Conservation (phyloP, 179 eudicot species). For the Spergularia azorica region DNA sequence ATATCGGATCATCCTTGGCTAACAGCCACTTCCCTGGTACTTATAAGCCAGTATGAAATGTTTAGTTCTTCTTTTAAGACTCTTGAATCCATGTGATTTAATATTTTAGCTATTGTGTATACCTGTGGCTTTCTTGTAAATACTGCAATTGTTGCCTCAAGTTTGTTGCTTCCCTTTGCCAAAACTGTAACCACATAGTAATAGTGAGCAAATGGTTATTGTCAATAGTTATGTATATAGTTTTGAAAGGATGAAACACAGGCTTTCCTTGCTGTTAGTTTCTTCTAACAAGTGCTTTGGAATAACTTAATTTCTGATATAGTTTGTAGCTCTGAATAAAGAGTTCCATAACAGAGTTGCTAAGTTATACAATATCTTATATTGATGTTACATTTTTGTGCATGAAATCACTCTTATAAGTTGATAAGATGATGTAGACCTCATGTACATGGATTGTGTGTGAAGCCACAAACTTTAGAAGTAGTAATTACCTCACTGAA, state of each 20-base stretch:
- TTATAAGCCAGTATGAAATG: not conserved
- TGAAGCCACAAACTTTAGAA: too few species aligned
- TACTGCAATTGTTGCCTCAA: conserved; percentile 69
- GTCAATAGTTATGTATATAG: not conserved
- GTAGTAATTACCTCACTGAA: too few species aligned
- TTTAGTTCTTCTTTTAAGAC: not conserved
- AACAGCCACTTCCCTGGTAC: not conserved
- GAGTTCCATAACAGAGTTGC: too few species aligned
- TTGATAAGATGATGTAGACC: too few species aligned
- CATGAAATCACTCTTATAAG: too few species aligned
- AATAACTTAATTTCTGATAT: not conserved
- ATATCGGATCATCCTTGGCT: not conserved
- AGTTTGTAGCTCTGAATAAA: not conserved
- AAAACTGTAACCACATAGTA: conserved; percentile 44
- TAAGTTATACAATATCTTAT: too few species aligned
- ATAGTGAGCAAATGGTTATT: conserved; percentile 16
- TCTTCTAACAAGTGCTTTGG: not conserved
- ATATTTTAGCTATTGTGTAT: not conserved
- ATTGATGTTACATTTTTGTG: too few species aligned
- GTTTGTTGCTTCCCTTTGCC: conserved; percentile 70
- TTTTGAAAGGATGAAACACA: not conserved
- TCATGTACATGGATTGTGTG: too few species aligned
- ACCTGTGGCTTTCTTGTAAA: conserved; percentile 79
- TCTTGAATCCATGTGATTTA: not conserved
- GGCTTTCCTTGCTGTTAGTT: not conserved